A percentile compares a stretch with the other conserved stretches of the same genome.
Conservation (phyloP, 495 filamentous ascomycete species). For the Lophiotrema nucula region DNA sequence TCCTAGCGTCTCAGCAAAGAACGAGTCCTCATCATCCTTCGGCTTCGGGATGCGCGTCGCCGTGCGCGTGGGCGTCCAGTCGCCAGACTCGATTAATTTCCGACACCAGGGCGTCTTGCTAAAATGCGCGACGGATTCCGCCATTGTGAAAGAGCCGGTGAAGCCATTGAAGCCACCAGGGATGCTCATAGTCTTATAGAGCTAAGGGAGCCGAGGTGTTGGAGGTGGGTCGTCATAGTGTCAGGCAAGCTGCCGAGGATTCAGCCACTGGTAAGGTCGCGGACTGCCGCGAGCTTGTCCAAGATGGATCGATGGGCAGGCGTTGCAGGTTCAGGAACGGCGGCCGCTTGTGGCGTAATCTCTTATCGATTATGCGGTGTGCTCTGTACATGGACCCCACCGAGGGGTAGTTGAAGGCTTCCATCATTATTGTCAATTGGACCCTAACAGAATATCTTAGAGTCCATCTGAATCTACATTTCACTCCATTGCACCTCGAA, state of each 20-base stretch:
- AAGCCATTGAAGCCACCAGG: neutral
- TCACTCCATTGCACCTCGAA: too few relatives aligned
- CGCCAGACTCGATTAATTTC: slow-evolving; percentile 46
- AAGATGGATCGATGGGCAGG: too few relatives aligned
- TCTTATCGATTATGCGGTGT: too few relatives aligned
- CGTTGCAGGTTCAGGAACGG: too few relatives aligned
- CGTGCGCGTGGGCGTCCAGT: slow-evolving; percentile 42
- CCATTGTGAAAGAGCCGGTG: neutral
- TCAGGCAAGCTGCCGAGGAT: neutral
- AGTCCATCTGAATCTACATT: too few relatives aligned
- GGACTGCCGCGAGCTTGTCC: too few relatives aligned
- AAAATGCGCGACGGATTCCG: slow-evolving; percentile 42
- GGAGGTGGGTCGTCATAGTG: neutral
- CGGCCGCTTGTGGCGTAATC: too few relatives aligned
- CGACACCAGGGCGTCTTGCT: slow-evolving; percentile 57
- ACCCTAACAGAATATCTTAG: too few relatives aligned
- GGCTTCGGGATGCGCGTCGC: slow-evolving; percentile 47
- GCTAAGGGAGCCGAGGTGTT: neutral
- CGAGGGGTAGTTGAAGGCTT: too few relatives aligned
- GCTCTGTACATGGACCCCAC: too few relatives aligned
- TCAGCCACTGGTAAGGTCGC: too few relatives aligned
- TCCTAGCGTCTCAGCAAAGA: slow-evolving; percentile 58
- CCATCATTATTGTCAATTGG: too few relatives aligned
- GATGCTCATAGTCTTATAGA: neutral
- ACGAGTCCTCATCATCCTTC: slow-evolving; percentile 49